Evolutionary conservation across 495 filamentous ascomycete genomes (phyloP), one percentile per base, ranked within the genome.

Genomic region (Hypomontagnella submonticulosa): DNA sequence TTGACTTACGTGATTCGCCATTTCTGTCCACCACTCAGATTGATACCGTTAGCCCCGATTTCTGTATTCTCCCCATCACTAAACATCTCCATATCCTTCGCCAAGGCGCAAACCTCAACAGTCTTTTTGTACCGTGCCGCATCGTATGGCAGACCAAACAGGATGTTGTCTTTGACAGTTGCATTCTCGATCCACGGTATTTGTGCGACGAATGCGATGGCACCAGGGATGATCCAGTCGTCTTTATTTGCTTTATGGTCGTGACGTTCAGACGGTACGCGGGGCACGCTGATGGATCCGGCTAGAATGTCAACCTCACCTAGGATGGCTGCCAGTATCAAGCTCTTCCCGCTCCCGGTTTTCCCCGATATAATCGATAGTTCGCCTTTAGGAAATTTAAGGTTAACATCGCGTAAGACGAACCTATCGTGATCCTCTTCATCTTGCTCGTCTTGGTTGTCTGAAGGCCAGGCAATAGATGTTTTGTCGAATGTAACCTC

Each of bases 121-220:
- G 88, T 89, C 61, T 87, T 83, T 0, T 75, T 73, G 72, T 93
- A 95, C 18, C 91, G 84, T 4, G 76, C 75, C 37, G 81, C 73
- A 55, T 91, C 83, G 48, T 77, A 88, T 1, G 91, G 90, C 7
- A 93, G 77, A 12, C 90, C 90, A 64, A 93, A 90, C 0, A 91
- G 69, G 44, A 95, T 89, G 56, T 92, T 92, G 13, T 90, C 86
- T 57, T 82, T 86, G 64, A 95, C 87, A 5, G 83, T 90, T 0
- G 89, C 89, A 64, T 93, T 93, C 63, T 93, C 91, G 57, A 95
- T 92, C 91, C 91, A 95, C 0, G 91, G 91, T 13, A 89, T 91
- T 72, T 95, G 91, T 4, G 89, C 86, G 23, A 95, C 90, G 71
- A 88, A 95, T 0, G 90, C 90, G 44, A 92, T 85, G 0, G 85